Base-by-base conservation (phyloP, 129 eudicot species). In the Kitagawia praeruptora region DNA sequence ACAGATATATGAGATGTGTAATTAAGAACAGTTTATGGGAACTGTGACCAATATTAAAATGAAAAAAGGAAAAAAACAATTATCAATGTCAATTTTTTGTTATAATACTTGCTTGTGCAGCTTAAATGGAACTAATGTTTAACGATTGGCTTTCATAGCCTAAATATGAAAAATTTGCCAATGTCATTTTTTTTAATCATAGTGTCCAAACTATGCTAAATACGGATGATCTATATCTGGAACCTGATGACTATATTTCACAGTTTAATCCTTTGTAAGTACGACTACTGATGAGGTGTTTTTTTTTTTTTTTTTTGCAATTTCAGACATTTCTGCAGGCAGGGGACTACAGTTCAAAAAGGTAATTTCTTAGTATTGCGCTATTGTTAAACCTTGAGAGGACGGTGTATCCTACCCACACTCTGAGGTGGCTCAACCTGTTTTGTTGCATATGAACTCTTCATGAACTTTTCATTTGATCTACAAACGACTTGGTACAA, bases 301-400 rank as follows among this genome's bases (percentile, higher is more conserved):
- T 0, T 40, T 8, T 44, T 44, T 6, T 5, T 42, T 69, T 79
- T 44, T 15, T 74, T 48, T 70, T 75, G 67, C 75, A 45, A 53
- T 86, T 88, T 79, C 97, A 94, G 98, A 74, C 85, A 83, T 86
- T 94, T 87, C 86, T 94, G 98, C 86, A 85, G 92, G 87, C 85
- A 82, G 91, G 98, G 98, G 25, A 85, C 93, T 56, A 90, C 92
- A 15, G 81, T 76, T 39, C 84, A 90, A 84, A 82, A 58, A 82
- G 77, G 98, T 94, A 87, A 89, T 80, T 71, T 47, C 39, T 75
- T 70, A 46, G 46, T 51, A 63, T 40, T 71, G 25, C 15, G 1
- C 54, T 11, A 27, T 70, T 54, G 70, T 45, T 56, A 56, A 56
- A 56, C 64, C 64, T 56, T 56, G 25, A 56, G 64, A 25, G 28